Evolutionary conservation across 345 rosid species (phyloP).

Genomic region (Aquilaria yunnanensis): DNA sequence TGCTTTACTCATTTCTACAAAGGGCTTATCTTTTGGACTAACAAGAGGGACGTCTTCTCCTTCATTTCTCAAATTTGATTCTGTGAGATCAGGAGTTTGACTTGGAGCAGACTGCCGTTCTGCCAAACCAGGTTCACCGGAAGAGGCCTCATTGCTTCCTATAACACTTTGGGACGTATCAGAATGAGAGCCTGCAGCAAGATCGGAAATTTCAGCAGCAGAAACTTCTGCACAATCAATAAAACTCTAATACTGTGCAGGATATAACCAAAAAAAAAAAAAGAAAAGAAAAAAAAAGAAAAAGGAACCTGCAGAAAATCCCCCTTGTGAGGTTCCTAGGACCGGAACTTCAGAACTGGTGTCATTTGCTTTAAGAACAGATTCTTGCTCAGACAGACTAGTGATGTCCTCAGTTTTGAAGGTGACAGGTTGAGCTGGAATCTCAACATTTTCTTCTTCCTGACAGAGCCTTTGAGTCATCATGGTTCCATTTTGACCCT

Average conservation of each 20-base stretch:
- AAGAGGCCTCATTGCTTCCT: conserved; percentile 9
- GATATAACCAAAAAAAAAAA: not conserved
- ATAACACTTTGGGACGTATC: conserved; percentile 13
- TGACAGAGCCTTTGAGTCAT: conserved; percentile 18
- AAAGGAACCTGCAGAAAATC: conserved; percentile 22
- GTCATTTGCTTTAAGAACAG: conserved; percentile 12
- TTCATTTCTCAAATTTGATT: conserved; percentile 23
- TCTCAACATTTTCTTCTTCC: conserved; percentile 24
- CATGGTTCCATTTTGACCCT: conserved; percentile 9
- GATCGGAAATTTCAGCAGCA: conserved; percentile 21
- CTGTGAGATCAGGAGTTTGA: conserved; percentile 25
- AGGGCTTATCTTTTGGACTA: conserved; percentile 43
- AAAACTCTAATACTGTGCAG: conserved; percentile 14
- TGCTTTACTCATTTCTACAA: conserved; percentile 32
- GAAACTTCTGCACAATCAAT: conserved; percentile 23
- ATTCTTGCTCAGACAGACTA: conserved; percentile 17
- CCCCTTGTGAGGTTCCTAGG: conserved; percentile 23
- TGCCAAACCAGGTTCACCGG: conserved; percentile 11
- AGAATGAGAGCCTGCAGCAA: conserved; percentile 21
- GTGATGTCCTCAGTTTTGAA: conserved; percentile 19
- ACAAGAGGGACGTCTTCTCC: conserved; percentile 22
- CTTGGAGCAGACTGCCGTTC: conserved; percentile 23
- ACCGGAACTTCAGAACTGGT: conserved; percentile 20
- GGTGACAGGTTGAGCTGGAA: conserved; percentile 19
- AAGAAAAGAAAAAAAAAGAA: no score